A percentile compares a stretch with the other conserved stretches of the same genome.
phyloP scores from a whole-genome alignment of 2,329 filamentous ascomycete species.

The Penicillium brevicompactum region DNA sequence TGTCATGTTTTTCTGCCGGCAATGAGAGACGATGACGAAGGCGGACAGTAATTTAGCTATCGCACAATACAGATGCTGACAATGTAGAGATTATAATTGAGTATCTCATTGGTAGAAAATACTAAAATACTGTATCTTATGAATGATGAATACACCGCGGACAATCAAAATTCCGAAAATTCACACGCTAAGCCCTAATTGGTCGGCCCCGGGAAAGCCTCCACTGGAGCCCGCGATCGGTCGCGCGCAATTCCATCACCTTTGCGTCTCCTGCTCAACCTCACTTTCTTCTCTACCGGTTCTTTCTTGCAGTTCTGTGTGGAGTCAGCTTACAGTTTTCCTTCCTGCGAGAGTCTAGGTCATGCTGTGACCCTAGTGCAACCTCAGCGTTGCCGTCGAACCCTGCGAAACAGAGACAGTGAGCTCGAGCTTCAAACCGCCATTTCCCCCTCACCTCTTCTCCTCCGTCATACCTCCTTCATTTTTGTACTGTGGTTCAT shows the following conservation, averaged over 20 bases:
- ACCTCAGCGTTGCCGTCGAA: slow-evolving; percentile 21
- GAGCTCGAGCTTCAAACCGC: slow-evolving; percentile 21
- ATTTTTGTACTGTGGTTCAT: slow-evolving; percentile 19
- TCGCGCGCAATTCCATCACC: slow-evolving; percentile 41
- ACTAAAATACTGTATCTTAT: slow-evolving; percentile 3
- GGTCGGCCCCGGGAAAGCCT: slow-evolving; percentile 36
- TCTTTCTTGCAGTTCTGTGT: slow-evolving; percentile 9
- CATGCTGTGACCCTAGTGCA: slow-evolving; percentile 26
- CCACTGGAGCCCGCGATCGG: slow-evolving; percentile 41
- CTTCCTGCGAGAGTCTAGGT: slow-evolving; percentile 12
- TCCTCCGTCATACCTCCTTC: slow-evolving; percentile 16
- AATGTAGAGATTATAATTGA: neutral
- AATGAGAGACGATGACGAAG: slow-evolving; percentile 36
- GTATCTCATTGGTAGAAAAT: no score
- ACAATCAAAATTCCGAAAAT: slow-evolving; percentile 28
- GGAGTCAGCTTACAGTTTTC: slow-evolving; percentile 6
- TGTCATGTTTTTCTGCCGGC: slow-evolving; percentile 23
- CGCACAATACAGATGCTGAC: slow-evolving; percentile 6
- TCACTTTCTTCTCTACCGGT: slow-evolving; percentile 14
- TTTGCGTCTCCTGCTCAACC: slow-evolving; percentile 16
- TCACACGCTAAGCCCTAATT: slow-evolving; percentile 19
- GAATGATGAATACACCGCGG: slow-evolving; percentile 15
- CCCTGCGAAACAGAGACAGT: slow-evolving; percentile 11
- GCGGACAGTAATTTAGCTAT: slow-evolving; percentile 16
- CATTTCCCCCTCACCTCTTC: slow-evolving; percentile 14